Evolutionary conservation across 2,329 filamentous ascomycete species (phyloP).

Genomic region (Alternaria ventricosa): DNA sequence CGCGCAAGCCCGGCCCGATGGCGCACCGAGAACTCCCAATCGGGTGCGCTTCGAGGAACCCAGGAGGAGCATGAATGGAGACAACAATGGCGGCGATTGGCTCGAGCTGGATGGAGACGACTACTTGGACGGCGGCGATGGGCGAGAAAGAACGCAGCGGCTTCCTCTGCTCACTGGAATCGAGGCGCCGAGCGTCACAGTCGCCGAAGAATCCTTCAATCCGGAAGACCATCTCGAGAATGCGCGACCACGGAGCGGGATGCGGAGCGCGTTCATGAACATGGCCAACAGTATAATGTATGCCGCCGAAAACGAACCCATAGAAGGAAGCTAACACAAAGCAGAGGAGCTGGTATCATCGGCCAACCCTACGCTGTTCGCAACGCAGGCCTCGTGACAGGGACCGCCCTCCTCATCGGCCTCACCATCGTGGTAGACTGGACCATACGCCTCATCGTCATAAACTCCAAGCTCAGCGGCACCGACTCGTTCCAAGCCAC

Average conservation of each 20-base stretch:
- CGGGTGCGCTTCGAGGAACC: constrained; percentile 74
- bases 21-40: constrained; percentile 69
- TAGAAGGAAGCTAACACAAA: constrained; percentile 18
- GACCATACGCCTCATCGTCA: constrained; percentile 96
- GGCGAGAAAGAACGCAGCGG: constrained; percentile 57
- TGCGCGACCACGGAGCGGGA: constrained; percentile 79
- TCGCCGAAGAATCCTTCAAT: constrained; percentile 66
- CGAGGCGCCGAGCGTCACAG: constrained; percentile 78
- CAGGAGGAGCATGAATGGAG: constrained; percentile 45
- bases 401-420: constrained; percentile 75
- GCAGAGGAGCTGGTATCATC: constrained; percentile 69
- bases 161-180: constrained; percentile 80
- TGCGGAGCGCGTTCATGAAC: constrained; percentile 95
- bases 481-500: constrained; percentile 95
- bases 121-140: constrained; percentile 55
- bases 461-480: constrained; percentile 96
- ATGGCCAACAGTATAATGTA: constrained; percentile 98
- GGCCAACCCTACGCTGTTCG: constrained; percentile 93
- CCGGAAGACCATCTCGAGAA: constrained; percentile 65
- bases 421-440: constrained; percentile 91
- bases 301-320: constrained; percentile 5
- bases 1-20: constrained; percentile 54
- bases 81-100: constrained; percentile 45
- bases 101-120: constrained; percentile 67
- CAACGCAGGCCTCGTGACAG: constrained; percentile 85